A percentile compares a stretch with the other conserved stretches of the same genome.
Evolutionary conservation across 257 asterid species (phyloP).

Genomic region (Lycium ferocissimum): DNA sequence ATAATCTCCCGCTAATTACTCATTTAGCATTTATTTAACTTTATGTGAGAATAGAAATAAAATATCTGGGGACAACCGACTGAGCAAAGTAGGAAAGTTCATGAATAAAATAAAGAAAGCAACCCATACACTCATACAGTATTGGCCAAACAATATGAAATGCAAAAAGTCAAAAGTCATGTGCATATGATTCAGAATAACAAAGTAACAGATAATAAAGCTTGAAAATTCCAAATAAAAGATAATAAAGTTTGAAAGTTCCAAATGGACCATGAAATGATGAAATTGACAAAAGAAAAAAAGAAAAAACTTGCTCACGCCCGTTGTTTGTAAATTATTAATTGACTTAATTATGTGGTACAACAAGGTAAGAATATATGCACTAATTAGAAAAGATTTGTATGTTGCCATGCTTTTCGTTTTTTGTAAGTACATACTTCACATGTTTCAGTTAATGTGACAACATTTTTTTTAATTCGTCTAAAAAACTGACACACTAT

Average conservation of each 20-base stretch:
- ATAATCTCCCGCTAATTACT: background rate
- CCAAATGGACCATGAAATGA: background rate
- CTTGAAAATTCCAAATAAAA: background rate
- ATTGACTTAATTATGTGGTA: no score
- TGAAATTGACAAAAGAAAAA: no score
- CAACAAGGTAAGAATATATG: no score
- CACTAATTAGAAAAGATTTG: no score
- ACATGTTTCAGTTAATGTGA: no score
- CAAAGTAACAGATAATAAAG: background rate
- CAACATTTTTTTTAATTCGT: no score
- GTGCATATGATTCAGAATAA: slow-evolving; percentile 16
- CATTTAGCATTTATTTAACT: background rate
- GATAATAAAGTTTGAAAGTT: background rate
- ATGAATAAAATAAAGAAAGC: background rate
- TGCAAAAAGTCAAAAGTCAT: slow-evolving; percentile 22
- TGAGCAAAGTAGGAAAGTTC: background rate
- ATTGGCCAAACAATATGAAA: background rate
- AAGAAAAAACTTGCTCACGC: no score
- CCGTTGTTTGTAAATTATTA: no score
- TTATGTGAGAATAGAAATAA: background rate
- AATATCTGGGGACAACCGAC: background rate
- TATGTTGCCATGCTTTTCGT: no score
- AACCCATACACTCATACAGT: background rate
- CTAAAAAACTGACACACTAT: no score
- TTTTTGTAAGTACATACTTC: no score